Evolutionary conservation across 2,329 filamentous ascomycete species (phyloP).

Genomic region (Beauveria brongniartii): DNA sequence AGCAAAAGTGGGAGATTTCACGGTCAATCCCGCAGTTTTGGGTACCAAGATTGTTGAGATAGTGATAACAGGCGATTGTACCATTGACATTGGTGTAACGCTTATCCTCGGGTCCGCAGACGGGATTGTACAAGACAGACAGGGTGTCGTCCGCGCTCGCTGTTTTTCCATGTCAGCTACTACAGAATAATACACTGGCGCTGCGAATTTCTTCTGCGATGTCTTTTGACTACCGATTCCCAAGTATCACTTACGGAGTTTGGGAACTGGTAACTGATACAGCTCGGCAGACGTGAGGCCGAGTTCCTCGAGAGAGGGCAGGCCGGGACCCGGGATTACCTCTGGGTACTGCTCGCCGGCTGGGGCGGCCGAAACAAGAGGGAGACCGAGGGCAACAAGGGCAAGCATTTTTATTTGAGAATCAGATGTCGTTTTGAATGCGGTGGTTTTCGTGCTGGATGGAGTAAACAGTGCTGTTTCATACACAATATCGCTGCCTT

Average conservation of each 20-base stretch:
- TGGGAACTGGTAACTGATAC: background rate
- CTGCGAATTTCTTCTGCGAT: no score
- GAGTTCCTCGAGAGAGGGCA: background rate
- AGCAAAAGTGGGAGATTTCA: background rate
- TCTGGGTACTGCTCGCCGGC: background rate
- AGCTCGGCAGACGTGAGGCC: constrained; percentile 1
- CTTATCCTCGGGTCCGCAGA: background rate
- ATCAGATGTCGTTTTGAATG: no score
- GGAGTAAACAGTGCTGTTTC: no score
- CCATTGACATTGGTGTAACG: background rate
- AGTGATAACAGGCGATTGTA: background rate
- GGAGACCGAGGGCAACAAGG: no score
- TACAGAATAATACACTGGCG: background rate
- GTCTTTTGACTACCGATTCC: no score
- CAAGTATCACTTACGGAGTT: background rate
- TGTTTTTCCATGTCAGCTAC: background rate
- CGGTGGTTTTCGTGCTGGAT: no score
- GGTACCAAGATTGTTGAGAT: background rate
- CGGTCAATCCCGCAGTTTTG: background rate
- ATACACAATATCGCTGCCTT: no score
- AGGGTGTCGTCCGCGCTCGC: background rate
- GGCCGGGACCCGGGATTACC: background rate
- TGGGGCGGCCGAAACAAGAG: no score
- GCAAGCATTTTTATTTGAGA: no score
- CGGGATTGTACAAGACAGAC: background rate